phyloP scores from a whole-genome alignment of 306 rosid species.

The Benincasa hispida region DNA sequence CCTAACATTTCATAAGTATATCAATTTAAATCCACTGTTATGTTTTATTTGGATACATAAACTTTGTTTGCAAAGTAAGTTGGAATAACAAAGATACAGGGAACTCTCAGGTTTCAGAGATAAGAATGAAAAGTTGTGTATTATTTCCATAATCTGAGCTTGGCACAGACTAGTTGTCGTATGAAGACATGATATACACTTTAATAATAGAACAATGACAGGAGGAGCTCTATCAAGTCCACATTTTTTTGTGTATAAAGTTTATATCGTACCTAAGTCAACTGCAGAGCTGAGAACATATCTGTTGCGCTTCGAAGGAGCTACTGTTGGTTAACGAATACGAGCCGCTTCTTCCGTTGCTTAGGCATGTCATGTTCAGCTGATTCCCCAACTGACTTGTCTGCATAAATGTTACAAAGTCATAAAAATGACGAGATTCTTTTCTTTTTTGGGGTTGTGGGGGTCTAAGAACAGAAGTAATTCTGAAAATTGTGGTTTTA shows the following conservation, averaged over 20 bases:
- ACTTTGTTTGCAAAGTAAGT: background rate
- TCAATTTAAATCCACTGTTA: too few species aligned
- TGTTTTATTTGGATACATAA: background rate
- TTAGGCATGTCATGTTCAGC: slow-evolving; percentile 9
- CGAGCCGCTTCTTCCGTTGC: slow-evolving; percentile 3
- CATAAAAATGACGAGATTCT: background rate
- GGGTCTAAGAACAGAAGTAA: background rate
- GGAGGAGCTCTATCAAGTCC: background rate
- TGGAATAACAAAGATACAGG: background rate
- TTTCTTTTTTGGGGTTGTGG: background rate
- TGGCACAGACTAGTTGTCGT: background rate
- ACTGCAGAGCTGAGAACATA: slow-evolving; percentile 13
- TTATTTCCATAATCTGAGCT: background rate
- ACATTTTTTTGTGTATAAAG: background rate
- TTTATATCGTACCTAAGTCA: background rate
- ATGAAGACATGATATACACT: background rate
- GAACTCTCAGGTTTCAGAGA: background rate
- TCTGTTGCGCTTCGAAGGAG: background rate
- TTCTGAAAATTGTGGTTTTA: background rate
- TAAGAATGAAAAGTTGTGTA: background rate
- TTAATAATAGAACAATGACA: background rate
- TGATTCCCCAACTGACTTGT: background rate
- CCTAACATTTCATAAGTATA: too few species aligned
- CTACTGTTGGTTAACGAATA: background rate
- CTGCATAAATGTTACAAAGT: background rate